A percentile compares a stretch with the other conserved stretches of the same genome.
phyloP scores from a whole-genome alignment of 139 green algal species.

The Micractinium conductrix region DNA sequence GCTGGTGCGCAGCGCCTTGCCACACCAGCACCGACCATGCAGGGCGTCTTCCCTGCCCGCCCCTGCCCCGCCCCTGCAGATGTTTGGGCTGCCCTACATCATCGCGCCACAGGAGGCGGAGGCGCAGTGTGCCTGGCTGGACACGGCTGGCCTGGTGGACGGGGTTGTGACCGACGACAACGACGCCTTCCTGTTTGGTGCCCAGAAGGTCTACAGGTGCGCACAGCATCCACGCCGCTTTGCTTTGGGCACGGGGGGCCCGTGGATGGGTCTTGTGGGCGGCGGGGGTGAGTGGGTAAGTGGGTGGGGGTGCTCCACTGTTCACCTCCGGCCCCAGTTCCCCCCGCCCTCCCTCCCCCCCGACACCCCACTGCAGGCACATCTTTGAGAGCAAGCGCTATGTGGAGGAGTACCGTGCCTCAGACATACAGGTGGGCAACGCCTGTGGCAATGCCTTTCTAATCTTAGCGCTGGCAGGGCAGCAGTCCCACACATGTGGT shows the following conservation, averaged over 20 bases:
- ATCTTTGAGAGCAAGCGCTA: constrained; percentile 88
- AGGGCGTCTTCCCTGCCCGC: background rate
- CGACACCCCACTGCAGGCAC: constrained; percentile 48
- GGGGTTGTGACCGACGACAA: constrained; percentile 98
- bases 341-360: background rate
- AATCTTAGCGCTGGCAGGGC: too few species aligned
- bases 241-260: background rate
- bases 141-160: constrained; percentile 89
- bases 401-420: constrained; percentile 91
- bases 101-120: constrained; percentile 95
- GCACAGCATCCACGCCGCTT: constrained; percentile 47
- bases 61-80: constrained; percentile 42
- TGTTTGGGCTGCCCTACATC: constrained; percentile 99
- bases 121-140: constrained; percentile 94
- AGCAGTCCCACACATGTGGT: too few species aligned
- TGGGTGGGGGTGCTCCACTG: constrained; percentile 12
- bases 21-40: too few species aligned
- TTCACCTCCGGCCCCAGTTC: background rate
- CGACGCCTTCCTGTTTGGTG: constrained; percentile 98
- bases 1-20: too few species aligned
- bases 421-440: constrained; percentile 84
- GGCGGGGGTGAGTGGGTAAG: constrained; percentile 42
- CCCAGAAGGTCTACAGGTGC: constrained; percentile 83
- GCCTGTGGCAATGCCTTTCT: too few species aligned
- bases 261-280: too few species aligned